A percentile compares a stretch with the other conserved stretches of the same genome.
Evolutionary conservation across 345 rosid genomes (phyloP).

Genomic region (Arabis hirsuta): DNA sequence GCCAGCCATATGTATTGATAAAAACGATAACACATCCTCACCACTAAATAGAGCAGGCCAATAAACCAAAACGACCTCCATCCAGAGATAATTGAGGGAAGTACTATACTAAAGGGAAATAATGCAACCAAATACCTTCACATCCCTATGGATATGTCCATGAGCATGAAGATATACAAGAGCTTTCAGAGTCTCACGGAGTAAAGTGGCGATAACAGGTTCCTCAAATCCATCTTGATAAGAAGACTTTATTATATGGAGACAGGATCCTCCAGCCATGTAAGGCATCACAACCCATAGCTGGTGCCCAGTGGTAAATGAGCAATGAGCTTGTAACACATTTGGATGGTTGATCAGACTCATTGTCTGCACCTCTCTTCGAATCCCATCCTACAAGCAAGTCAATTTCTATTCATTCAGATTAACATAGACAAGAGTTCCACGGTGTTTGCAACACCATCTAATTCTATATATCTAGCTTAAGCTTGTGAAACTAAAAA

Average conservation of each 20-base stretch:
- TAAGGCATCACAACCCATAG: conserved; percentile 99
- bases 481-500: conserved; percentile 23
- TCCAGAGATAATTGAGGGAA: conserved; percentile 18
- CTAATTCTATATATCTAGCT: conserved; percentile 23
- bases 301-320: conserved; percentile 75
- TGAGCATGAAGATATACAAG: conserved; percentile 92
- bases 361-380: conserved; percentile 98
- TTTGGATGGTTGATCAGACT: conserved; percentile 87
- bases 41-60: conserved; percentile 10
- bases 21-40: conserved; percentile 18
- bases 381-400: conserved; percentile 83
- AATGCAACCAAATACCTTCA: conserved; percentile 64
- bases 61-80: conserved; percentile 18
- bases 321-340: conserved; percentile 83
- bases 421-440: conserved; percentile 23
- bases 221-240: conserved; percentile 93
- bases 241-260: conserved; percentile 88
- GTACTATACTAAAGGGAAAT: conserved; percentile 7
- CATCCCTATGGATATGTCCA: conserved; percentile 98
- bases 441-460: conserved; percentile 10
- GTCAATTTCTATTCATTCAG: conserved; percentile 23
- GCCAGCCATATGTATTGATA: conserved; percentile 32
- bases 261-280: conserved; percentile 99
- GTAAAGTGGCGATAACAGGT: conserved; percentile 85
- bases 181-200: conserved; percentile 92